phyloP scores from a whole-genome alignment of 805 yeast species.

The Suhomyces faveliae region DNA sequence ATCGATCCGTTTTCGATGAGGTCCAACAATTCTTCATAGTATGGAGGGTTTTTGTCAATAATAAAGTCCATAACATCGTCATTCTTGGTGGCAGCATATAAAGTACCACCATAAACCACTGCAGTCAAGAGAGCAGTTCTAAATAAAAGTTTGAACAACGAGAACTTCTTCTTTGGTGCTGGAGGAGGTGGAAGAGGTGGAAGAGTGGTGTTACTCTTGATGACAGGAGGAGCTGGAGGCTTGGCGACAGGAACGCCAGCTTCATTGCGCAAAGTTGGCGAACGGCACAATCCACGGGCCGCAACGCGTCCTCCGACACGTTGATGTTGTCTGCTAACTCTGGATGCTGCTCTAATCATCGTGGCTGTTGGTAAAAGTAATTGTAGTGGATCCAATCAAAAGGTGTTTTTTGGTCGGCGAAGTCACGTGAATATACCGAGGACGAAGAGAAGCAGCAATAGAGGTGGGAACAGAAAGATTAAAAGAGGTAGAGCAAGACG shows the following conservation, averaged over 20 bases:
- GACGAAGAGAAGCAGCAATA: not conserved
- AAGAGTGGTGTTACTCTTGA: constrained; percentile 1
- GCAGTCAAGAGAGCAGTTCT: constrained; percentile 27
- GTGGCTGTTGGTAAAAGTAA: not conserved
- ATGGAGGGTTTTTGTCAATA: constrained; percentile 43
- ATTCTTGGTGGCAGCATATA: constrained; percentile 42
- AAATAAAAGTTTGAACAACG: constrained; percentile 31
- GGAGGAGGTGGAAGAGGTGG: constrained; percentile 11
- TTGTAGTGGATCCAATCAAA: constrained; percentile 1
- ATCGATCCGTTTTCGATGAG: constrained; percentile 34
- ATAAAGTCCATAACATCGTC: constrained; percentile 45
- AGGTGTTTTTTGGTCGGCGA: constrained; percentile 2
- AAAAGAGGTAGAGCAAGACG: not conserved
- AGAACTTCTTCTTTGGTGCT: constrained; percentile 23
- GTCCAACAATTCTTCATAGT: constrained; percentile 40
- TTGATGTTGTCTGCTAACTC: not conserved
- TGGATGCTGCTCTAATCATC: constrained; percentile 12
- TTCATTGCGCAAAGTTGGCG: not conserved
- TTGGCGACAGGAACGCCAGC: constrained; percentile 3
- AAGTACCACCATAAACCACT: constrained; percentile 37
- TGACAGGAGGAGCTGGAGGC: constrained; percentile 2
- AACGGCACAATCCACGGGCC: constrained; percentile 2
- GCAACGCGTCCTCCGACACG: not conserved
- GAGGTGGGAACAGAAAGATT: not conserved
- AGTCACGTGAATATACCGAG: not conserved